These are phyloP conservation scores for Dacryopinax primogenitus DNA, from an alignment of 768 basidiomycete genomes.

Conservation along the genomic window DNA sequence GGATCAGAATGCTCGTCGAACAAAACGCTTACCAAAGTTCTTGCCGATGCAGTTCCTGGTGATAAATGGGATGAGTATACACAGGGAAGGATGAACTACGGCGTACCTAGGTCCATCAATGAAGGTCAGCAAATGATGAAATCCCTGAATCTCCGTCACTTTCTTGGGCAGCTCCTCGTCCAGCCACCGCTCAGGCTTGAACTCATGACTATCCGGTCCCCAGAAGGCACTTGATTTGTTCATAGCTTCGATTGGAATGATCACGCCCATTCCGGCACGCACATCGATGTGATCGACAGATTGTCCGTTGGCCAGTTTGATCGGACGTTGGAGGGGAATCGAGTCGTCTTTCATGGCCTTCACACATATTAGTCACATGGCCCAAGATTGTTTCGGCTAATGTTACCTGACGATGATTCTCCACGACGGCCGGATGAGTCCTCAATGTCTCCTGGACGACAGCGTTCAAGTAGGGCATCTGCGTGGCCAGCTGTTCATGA, in stretches of 20 bases:
- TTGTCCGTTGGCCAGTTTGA: constrained; percentile 19
- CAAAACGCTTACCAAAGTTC: constrained; percentile 24
- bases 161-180: constrained; percentile 12
- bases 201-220: constrained; percentile 47
- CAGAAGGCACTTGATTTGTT: constrained; percentile 29
- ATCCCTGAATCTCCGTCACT: not conserved
- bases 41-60: constrained; percentile 6
- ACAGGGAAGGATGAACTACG: not conserved
- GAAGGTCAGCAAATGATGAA: constrained; percentile 1
- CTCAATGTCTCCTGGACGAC: constrained; percentile 50
- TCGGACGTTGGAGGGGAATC: constrained; percentile 38
- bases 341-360: constrained; percentile 35
- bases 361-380: not conserved
- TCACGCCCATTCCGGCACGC: constrained; percentile 43
- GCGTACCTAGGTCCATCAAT: not conserved
- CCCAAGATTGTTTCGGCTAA: not conserved
- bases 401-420: constrained; percentile 40
- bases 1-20: constrained; percentile 16
- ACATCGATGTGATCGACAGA: constrained; percentile 31
- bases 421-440: constrained; percentile 46
- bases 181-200: constrained; percentile 54
- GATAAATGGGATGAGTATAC: not conserved
- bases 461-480: constrained; percentile 42
- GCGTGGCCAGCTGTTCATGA: not conserved
- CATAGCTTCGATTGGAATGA: constrained; percentile 45